Evolutionary conservation across 768 basidiomycete species (phyloP).

Genomic region (Vishniacozyma victoriae): DNA sequence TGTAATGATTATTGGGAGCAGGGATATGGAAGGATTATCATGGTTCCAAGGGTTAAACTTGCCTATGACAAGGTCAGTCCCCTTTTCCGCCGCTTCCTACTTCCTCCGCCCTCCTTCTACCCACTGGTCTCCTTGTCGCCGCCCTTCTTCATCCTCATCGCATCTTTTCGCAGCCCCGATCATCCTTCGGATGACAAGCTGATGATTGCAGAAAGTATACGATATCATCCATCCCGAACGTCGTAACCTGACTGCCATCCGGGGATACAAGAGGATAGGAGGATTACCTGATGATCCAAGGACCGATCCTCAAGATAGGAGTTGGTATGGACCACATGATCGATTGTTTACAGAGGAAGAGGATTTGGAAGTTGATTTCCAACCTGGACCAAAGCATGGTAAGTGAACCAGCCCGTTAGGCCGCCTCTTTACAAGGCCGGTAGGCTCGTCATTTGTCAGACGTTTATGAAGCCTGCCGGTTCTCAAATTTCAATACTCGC

Average conservation of each 20-base stretch:
- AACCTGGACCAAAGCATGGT: conserved; percentile 81
- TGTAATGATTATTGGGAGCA: conserved; percentile 98
- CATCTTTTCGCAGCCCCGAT: too few relatives aligned
- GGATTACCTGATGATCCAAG: conserved; percentile 92
- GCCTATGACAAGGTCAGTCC: conserved; percentile 76
- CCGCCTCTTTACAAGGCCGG: neutral
- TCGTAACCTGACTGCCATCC: conserved; percentile 89
- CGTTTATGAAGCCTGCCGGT: neutral
- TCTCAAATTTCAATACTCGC: neutral
- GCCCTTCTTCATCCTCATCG: too few relatives aligned
- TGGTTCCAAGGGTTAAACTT: conserved; percentile 93
- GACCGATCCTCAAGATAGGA: conserved; percentile 91
- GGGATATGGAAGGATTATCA: conserved; percentile 92
- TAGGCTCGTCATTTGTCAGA: too few relatives aligned
- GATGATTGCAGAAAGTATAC: conserved; percentile 85
- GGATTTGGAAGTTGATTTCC: conserved; percentile 66
- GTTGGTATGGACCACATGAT: conserved; percentile 97
- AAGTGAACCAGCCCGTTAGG: conserved; percentile 45
- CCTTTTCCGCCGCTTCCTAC: neutral
- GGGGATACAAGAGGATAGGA: conserved; percentile 90
- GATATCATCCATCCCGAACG: conserved; percentile 88
- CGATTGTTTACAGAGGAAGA: conserved; percentile 87
- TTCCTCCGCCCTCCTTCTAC: neutral
- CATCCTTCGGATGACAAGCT: too few relatives aligned
- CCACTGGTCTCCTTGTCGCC: too few relatives aligned